Base-by-base conservation (phyloP, 257 asterid genomes). In the Echium plantagineum region DNA sequence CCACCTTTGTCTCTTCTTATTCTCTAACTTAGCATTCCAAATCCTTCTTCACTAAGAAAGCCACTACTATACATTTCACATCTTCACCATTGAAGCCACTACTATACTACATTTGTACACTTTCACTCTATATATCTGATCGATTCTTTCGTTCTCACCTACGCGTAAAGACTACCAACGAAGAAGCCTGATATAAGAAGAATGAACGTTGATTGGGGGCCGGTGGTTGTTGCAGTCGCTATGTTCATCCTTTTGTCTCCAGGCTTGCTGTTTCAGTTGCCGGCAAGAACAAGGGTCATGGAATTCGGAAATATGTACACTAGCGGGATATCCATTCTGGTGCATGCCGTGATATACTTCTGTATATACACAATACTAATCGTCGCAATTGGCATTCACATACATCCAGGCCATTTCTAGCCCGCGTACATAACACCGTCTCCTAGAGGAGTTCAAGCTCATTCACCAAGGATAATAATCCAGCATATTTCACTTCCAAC, bases 231-330 rank as follows among this genome's bases (percentile, higher is more conserved):
- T 58, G 97, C 96, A 18, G 97, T 85, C 75, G 90, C 71, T 22
- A 78, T 87, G 94, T 90, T 90, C 89, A 75, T 90, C 68, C 72
- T 87, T 22, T 73, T 90, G 38, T 85, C 96, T 7, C 97, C 97
- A 13, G 96, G 96, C 54, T 71, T 90, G 70, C 83, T 90, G 6
- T 87, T 90, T 80, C 97, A 87, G 72, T 51, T 87, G 16, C 96
- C 96, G 30, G 96, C 96, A 20, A 84, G 90, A 75, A 64, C 89
- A 4, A 79, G 90, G 66, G 81, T 85, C 19, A 74, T 90, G 4
- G 96, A 87, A 52, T 87, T 87, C 52, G 96, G 97, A 5, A 90
- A 87, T 87, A 85, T 90, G 96, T 85, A 87, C 63, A 90, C 97
- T 0, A 90, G 96, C 52, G 96, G 95, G 56, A 83, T 87, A 66